Evolutionary conservation across 192 early-diverging fungal species (phyloP), one percentile per base, ranked within the genome.

Genomic region (Podila epigama): DNA sequence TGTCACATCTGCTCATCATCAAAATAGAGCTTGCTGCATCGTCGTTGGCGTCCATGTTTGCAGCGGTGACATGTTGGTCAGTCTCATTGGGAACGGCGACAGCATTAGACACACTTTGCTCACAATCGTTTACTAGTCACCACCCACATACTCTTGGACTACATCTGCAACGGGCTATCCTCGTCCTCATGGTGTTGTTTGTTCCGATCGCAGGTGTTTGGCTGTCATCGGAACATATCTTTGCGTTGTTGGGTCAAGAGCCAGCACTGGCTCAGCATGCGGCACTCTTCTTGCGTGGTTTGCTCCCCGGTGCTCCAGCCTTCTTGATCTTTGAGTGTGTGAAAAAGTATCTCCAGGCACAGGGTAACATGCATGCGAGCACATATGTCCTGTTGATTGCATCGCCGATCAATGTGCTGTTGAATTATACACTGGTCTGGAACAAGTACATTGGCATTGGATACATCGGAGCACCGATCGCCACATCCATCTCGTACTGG

Each of bases 321-420:
- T 88, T 82, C 79, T 77, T 97, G 70, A 80, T 85, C 3, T 90
- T 91, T 83, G 95, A 96, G 65, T 92, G 90, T 64, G 63, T 95
- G 39, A 92, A 94, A 71, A 85, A 92, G 58, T 96, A 87, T 66
- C 79, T 96, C 27, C 93, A 96, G 65, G 88, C 90, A 4, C 96
- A 97, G 82, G 95, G 75, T 15, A 79, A 68, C 66, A 95, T 97
- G 96, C 83, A 90, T 27, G 92, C 91, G 0, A 86, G 83, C 34
- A 92, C 94, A 35, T 83, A 81, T 40, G 85, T 95, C 25, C 80
- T 94, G 33, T 54, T 89, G 20, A 69, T 89, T 41, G 87, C 88
- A 4, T 54, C 90, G 31, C 92, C 92, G 1, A 35, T 94, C 42
- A 94, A 94, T 63, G 63, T 91, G 0, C 40, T 89, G 18, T 68